Evolutionary conservation across 805 yeast genomes (phyloP), one percentile per base, ranked within the genome.

Genomic region (Candida nanaspora): DNA sequence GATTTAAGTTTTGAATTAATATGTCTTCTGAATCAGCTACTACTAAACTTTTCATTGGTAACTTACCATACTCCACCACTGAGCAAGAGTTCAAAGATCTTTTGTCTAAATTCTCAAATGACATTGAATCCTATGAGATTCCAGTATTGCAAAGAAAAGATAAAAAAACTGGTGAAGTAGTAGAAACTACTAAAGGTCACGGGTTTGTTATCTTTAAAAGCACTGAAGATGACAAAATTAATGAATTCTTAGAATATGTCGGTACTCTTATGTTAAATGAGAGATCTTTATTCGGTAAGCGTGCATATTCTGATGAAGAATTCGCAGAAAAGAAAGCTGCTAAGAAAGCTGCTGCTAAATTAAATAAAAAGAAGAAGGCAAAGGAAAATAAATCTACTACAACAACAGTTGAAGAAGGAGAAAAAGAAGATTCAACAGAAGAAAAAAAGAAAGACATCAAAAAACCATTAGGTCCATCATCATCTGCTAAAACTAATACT

Each of bases 141-240:
- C 65, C 66, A 38, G 44, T 34, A 48, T 48, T 42, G 47, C 53
- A 40, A 51, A 52, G 45, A 49, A 42, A 18, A 37, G 14, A 22
- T 25, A 27, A n/a, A 11, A 14, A 29, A 29, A 36, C 33, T 7
- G 27, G 27, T 21, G 34, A 48, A 34, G 52, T 53, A 29, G 45
- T 51, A 23, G 46, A 40, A 10, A 47, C 56, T 28, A 54, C 61
- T 6, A 54, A 53, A 41, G 66, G 66, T 35, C 55, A 50, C 46
- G 78, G 71, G 1, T 76, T 73, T 47, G 78, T 81, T 48, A 68
- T 75, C 38, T 63, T 70, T 43, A 76, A 79, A 48, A 83, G 74
- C 38, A 69, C 70, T 35, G 95, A 86, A 53, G 63, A 72, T 53
- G 65, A 69, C 56, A 96, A 95, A n/a, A 76, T 59, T 23, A 49